Conservation (phyloP, 768 basidiomycete genomes). For the Leccinum sublutescens region DNA sequence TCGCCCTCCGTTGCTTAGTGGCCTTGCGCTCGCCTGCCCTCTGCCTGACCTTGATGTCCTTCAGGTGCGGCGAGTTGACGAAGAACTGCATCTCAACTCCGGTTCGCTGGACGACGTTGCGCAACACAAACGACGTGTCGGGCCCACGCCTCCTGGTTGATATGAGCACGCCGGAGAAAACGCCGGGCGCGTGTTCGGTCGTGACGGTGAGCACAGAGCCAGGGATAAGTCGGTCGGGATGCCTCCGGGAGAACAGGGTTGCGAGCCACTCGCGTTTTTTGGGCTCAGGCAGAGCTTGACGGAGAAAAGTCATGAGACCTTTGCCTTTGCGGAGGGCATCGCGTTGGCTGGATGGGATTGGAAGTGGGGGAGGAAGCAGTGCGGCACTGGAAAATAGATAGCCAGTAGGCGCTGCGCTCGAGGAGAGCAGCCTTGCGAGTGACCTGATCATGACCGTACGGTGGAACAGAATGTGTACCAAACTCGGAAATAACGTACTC, state of each 20-base stretch:
- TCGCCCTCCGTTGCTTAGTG: slow-evolving; percentile 67
- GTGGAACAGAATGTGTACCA: slow-evolving; percentile 8
- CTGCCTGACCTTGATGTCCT: slow-evolving; percentile 79
- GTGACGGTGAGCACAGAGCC: slow-evolving; percentile 87
- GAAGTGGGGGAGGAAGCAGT: slow-evolving; percentile 48
- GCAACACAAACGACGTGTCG: slow-evolving; percentile 84
- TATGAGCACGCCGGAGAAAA: slow-evolving; percentile 88
- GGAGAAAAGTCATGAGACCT: slow-evolving; percentile 76
- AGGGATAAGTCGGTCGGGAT: slow-evolving; percentile 65
- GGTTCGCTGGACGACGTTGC: slow-evolving; percentile 88
- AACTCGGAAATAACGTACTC: slow-evolving; percentile 10
- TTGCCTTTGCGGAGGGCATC: slow-evolving; percentile 60
- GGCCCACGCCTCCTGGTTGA: slow-evolving; percentile 78
- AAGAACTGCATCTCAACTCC: slow-evolving; percentile 95
- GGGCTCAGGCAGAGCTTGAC: slow-evolving; percentile 59
- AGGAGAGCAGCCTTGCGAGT: slow-evolving; percentile 27
- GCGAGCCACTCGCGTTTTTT: slow-evolving; percentile 68
- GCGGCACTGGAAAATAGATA: slow-evolving; percentile 79
- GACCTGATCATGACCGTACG: slow-evolving; percentile 1
- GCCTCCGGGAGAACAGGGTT: slow-evolving; percentile 69
- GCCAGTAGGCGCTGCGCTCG: slow-evolving; percentile 7
- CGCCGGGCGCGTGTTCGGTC: slow-evolving; percentile 72
- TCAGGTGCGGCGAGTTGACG: slow-evolving; percentile 81
- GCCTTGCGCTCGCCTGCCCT: slow-evolving; percentile 47
- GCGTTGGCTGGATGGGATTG: slow-evolving; percentile 36